A percentile compares a stretch with the other conserved stretches of the same genome.
Conservation (phyloP, 2,329 filamentous ascomycete genomes). For the Hirsutella minnesotensis region DNA sequence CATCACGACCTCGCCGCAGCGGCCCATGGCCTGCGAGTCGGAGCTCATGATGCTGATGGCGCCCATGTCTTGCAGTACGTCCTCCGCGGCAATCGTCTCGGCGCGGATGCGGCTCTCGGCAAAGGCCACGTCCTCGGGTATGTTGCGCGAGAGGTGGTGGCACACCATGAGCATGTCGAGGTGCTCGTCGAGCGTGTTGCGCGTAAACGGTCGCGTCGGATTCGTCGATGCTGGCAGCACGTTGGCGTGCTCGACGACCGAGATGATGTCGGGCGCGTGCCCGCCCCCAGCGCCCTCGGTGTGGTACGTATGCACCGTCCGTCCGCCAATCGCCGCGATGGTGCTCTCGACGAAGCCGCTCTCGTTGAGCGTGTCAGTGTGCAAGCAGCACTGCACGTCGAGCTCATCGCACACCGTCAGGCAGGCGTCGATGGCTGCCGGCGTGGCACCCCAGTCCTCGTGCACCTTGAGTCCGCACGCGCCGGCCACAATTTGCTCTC, state of each 20-base stretch:
- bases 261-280: slow-evolving; percentile 92
- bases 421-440: slow-evolving; percentile 82
- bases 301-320: slow-evolving; percentile 93
- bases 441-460: slow-evolving; percentile 91
- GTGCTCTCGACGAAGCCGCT: slow-evolving; percentile 95
- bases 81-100: slow-evolving; percentile 93
- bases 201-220: slow-evolving; percentile 80
- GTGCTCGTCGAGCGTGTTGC: slow-evolving; percentile 90
- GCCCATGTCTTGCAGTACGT: slow-evolving; percentile 87
- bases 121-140: slow-evolving; percentile 91
- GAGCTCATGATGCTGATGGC: slow-evolving; percentile 97
- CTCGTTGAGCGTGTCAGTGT: slow-evolving; percentile 93
- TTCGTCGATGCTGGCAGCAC: slow-evolving; percentile 88
- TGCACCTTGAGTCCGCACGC: slow-evolving; percentile 88
- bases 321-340: slow-evolving; percentile 69
- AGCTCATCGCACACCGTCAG: slow-evolving; percentile 77
- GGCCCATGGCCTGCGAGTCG: slow-evolving; percentile 93
- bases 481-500: slow-evolving; percentile 71
- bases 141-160: slow-evolving; percentile 85
- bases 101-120: slow-evolving; percentile 89
- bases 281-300: slow-evolving; percentile 92
- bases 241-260: slow-evolving; percentile 77
- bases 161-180: slow-evolving; percentile 98
- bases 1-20: slow-evolving; percentile 85
- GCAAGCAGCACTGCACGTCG: slow-evolving; percentile 87